These are phyloP conservation scores for Colletotrichum falcatum DNA, from an alignment of 2,329 filamentous ascomycete genomes.

Conservation along the genomic window DNA sequence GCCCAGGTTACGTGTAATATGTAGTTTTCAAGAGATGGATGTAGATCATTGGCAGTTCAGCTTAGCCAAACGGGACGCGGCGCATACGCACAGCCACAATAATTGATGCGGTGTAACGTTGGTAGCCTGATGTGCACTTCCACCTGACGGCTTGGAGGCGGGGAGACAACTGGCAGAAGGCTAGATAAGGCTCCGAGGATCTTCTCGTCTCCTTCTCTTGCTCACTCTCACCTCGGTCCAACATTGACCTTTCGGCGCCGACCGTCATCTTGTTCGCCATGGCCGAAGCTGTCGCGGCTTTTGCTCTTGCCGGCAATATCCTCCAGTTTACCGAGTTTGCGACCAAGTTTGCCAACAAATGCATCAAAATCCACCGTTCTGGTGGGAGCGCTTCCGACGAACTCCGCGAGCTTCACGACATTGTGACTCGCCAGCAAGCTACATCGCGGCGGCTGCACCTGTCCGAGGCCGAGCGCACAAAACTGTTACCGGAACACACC, in stretches of 20 bases:
- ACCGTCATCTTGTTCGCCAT: not conserved
- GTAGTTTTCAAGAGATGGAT: not conserved
- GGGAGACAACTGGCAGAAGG: not conserved
- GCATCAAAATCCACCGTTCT: not conserved
- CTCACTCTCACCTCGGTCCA: not conserved
- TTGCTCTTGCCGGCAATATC: slow-evolving; percentile 8
- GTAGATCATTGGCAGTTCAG: not conserved
- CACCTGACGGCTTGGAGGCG: not conserved
- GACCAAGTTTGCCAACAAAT: not conserved
- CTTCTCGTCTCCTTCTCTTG: not conserved
- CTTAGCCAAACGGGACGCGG: not conserved
- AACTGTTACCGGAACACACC: not conserved
- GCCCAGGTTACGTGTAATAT: not conserved
- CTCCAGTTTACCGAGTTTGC: slow-evolving; percentile 12
- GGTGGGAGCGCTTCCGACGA: not conserved
- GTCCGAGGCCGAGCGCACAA: not conserved
- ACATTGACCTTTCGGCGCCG: not conserved
- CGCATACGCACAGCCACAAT: not conserved
- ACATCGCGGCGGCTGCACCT: not conserved
- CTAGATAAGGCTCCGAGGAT: not conserved
- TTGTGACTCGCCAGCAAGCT: not conserved
- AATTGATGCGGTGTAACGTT: not conserved
- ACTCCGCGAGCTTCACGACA: not conserved
- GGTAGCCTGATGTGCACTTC: not conserved
- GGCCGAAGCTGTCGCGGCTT: not conserved